Evolutionary conservation across 148 eudicot genomes (phyloP).

Genomic region (Dianthus caryophyllus): DNA sequence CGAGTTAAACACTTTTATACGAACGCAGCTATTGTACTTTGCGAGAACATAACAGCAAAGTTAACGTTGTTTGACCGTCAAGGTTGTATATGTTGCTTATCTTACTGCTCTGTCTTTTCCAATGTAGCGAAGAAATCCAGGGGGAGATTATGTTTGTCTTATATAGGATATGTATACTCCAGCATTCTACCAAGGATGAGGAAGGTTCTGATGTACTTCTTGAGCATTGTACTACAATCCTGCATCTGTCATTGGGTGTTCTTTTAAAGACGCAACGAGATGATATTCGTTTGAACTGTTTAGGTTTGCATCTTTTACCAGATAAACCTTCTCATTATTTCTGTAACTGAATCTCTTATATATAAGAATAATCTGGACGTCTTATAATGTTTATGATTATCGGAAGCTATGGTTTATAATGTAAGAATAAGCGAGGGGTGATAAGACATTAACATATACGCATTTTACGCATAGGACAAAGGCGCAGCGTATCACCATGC

Average conservation of each 20-base stretch:
- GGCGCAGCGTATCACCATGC: background rate
- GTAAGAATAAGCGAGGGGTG: background rate
- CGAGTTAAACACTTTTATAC: no score
- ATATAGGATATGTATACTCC: constrained; percentile 60
- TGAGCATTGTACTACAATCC: constrained; percentile 53
- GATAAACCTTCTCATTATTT: constrained; percentile 8
- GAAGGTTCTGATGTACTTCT: constrained; percentile 43
- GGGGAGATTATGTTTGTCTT: constrained; percentile 91
- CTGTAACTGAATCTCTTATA: background rate
- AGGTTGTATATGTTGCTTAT: background rate
- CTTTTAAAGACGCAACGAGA: constrained; percentile 88
- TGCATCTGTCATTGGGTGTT: constrained; percentile 60
- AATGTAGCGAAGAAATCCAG: constrained; percentile 75
- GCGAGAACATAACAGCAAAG: no score
- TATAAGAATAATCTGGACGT: background rate
- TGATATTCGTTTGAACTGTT: constrained; percentile 83
- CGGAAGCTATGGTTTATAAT: background rate
- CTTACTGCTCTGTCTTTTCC: constrained; percentile 6
- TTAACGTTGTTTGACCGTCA: no score
- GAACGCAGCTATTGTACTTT: no score
- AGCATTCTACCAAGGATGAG: constrained; percentile 40
- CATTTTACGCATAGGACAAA: no score
- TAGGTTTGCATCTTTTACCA: constrained; percentile 46
- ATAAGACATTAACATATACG: no score
- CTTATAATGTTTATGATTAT: background rate